Evolutionary conservation across 768 basidiomycete genomes (phyloP).

Genomic region (Xerocomellus intermedius): DNA sequence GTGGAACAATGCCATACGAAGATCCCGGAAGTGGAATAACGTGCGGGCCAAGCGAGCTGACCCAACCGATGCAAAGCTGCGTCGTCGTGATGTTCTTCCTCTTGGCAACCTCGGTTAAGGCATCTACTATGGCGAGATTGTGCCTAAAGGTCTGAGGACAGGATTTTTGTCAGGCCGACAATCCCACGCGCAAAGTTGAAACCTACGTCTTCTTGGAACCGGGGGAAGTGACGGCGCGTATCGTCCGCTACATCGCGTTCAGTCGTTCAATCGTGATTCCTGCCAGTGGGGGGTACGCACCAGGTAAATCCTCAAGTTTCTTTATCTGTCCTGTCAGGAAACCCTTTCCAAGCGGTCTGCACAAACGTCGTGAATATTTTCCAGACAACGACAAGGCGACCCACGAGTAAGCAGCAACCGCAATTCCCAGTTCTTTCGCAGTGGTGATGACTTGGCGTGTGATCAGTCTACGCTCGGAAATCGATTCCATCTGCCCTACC

Average conservation of each 20-base stretch:
- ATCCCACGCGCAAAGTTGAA: constrained; percentile 1
- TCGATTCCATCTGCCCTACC: constrained; percentile 19
- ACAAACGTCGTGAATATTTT: neutral
- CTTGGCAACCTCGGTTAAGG: constrained; percentile 39
- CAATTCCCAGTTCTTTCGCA: constrained; percentile 51
- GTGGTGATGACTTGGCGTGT: constrained; percentile 46
- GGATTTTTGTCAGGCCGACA: neutral
- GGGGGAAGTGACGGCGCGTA: constrained; percentile 33
- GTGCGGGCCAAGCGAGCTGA: constrained; percentile 37
- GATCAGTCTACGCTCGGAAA: neutral
- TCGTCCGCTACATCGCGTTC: constrained; percentile 36
- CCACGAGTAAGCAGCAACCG: constrained; percentile 60
- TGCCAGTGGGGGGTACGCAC: constrained; percentile 2
- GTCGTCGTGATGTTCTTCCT: constrained; percentile 42
- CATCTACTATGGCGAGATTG: constrained; percentile 44
- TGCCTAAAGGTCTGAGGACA: constrained; percentile 36
- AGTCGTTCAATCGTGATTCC: constrained; percentile 3
- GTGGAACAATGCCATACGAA: constrained; percentile 29
- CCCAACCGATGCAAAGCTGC: constrained; percentile 46
- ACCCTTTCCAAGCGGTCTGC: constrained; percentile 50
- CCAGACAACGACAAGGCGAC: constrained; percentile 11
- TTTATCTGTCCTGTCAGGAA: constrained; percentile 51
- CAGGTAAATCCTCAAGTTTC: constrained; percentile 33
- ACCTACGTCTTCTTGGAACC: constrained; percentile 43
- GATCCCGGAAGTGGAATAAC: constrained; percentile 53